Base-by-base conservation (phyloP, 495 filamentous ascomycete genomes). In the Xylaria flabelliformis region DNA sequence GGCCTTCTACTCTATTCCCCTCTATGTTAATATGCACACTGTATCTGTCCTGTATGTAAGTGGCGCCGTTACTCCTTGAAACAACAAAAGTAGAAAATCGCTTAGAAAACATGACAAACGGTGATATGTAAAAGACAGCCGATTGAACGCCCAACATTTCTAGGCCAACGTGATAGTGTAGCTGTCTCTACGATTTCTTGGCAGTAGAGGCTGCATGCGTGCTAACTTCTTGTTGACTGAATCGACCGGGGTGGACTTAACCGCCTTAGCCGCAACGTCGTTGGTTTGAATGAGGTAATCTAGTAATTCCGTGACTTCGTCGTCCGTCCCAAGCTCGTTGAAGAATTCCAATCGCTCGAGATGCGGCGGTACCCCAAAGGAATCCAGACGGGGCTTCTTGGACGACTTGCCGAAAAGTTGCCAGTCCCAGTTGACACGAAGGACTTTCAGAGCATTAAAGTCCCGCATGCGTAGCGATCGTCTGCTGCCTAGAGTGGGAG, bases 371-470 rank as follows among this genome's bases (percentile, higher is more conserved):
- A 81, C 48, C 13, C 77, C 79, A 34, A 81, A 76, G 17, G 77
- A 79, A 21, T 79, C 73, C 21, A 81, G 73, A 4, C 79, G 65
- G 21, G 79, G 75, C 53, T 76, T 76, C 69, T 67, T 69, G 36
- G 73, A 74, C 12, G 74, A 71, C 44, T 73, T 73, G 26, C 79
- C 79, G 58, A 79, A 79, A 12, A 81, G 76, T 44, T 81, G 79
- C 72, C 74, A 78, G 69, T 81, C 77, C 74, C 74, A 76, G 62
- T 75, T 74, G 53, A 81, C 46, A 46, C 73, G 64, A 0, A 81
- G 58, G 7, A 64, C 41, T 12, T 67, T 74, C 32, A 81, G 71
- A 2, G 65, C 74, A 13, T 55, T 64, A 46, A 81, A 81, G 10
- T 79, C 79, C 0, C 79, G 63, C 65, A 81, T 69, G 21, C 76